These are phyloP conservation scores for Thelephora terrestris DNA, from an alignment of 1,284 basidiomycete genomes.

Conservation along the genomic window DNA sequence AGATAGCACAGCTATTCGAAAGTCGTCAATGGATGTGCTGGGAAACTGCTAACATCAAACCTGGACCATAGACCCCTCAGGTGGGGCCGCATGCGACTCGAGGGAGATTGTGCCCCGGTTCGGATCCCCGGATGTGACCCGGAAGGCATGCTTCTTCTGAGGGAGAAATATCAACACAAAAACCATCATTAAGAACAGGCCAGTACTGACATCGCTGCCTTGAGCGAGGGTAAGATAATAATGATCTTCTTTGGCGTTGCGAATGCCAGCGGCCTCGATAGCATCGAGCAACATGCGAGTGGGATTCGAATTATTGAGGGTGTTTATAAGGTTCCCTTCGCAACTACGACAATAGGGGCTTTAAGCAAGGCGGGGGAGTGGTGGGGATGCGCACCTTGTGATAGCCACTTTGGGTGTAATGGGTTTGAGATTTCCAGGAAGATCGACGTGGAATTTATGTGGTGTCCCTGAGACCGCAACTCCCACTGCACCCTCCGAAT, in stretches of 20 bases:
- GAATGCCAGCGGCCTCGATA: constrained; percentile 30
- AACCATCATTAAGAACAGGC: neutral
- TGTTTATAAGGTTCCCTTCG: constrained; percentile 73
- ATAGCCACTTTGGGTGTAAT: constrained; percentile 47
- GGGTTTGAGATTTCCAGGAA: constrained; percentile 38
- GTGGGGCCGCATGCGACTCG: constrained; percentile 50
- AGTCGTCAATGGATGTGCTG: neutral
- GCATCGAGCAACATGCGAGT: constrained; percentile 57
- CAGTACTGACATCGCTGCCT: constrained; percentile 18
- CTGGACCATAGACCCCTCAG: constrained; percentile 48
- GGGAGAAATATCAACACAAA: neutral
- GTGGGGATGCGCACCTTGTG: constrained; percentile 34
- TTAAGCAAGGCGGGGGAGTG: neutral
- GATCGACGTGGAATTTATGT: constrained; percentile 28
- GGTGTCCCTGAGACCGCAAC: constrained; percentile 37
- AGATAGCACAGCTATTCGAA: constrained; percentile 7
- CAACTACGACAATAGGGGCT: constrained; percentile 31
- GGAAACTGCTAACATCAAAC: constrained; percentile 28
- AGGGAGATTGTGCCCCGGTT: constrained; percentile 67
- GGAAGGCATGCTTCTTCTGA: constrained; percentile 38
- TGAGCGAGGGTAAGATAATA: constrained; percentile 51
- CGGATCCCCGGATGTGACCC: constrained; percentile 72
- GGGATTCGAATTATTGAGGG: constrained; percentile 56
- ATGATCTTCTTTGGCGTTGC: constrained; percentile 51
- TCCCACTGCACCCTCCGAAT: constrained; percentile 66